Evolutionary conservation across 306 rosid genomes (phyloP).

Genomic region (Malus fusca): DNA sequence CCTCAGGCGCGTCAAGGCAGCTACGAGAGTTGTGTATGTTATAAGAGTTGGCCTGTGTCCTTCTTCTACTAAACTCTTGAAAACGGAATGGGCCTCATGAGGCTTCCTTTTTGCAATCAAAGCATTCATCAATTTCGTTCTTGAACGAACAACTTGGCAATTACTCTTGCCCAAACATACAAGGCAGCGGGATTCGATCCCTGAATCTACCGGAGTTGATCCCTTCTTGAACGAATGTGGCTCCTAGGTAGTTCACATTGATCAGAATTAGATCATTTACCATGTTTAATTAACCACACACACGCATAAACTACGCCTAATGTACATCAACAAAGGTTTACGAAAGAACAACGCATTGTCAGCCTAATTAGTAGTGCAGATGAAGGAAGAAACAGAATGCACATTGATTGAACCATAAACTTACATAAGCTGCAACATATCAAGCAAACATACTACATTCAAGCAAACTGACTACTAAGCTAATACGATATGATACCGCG

Average conservation of each 20-base stretch:
- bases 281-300: background rate
- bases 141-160: conserved; percentile 70
- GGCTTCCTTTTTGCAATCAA: conserved; percentile 65
- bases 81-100: conserved; percentile 63
- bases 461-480: background rate
- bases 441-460: background rate
- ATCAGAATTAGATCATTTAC: conserved; percentile 7
- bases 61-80: conserved; percentile 58
- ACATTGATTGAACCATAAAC: background rate
- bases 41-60: conserved; percentile 79
- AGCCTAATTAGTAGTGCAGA: background rate
- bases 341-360: background rate
- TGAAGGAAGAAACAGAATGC: background rate
- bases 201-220: conserved; percentile 30
- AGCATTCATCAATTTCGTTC: conserved; percentile 76
- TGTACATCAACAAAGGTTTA: background rate
- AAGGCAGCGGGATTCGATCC: conserved; percentile 44
- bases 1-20: conserved; percentile 79
- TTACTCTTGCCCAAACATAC: conserved; percentile 51
- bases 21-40: conserved; percentile 84
- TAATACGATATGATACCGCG: conserved; percentile 28
- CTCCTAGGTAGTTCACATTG: conserved; percentile 31
- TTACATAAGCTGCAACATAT: background rate
- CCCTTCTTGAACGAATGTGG: conserved; percentile 35
- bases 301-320: background rate